These are phyloP conservation scores for Neonectria coccinea DNA, from an alignment of 2,329 filamentous ascomycete species.

Conservation along the genomic window DNA sequence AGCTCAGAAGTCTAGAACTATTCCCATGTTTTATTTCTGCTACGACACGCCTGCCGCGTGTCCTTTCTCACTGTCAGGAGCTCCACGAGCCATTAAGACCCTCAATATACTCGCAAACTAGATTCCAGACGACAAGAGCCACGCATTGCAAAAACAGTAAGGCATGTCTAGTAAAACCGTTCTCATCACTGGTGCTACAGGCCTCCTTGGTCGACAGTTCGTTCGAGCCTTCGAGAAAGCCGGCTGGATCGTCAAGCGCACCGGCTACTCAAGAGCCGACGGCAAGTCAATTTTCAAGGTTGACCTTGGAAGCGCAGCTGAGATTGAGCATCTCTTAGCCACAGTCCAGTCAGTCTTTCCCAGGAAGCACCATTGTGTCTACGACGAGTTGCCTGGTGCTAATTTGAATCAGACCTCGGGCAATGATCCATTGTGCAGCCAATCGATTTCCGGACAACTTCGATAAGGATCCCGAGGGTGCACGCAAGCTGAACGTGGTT, in stretches of 20 bases:
- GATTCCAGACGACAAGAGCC: not conserved
- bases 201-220: slow-evolving; percentile 84
- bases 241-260: slow-evolving; percentile 76
- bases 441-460: slow-evolving; percentile 91
- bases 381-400: slow-evolving; percentile 10
- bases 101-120: not conserved
- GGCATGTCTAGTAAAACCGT: slow-evolving; percentile 59
- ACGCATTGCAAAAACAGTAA: not conserved
- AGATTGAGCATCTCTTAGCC: slow-evolving; percentile 66
- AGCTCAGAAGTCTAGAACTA: not conserved
- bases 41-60: not conserved
- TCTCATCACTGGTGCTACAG: slow-evolving; percentile 86
- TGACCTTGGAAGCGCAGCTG: slow-evolving; percentile 60
- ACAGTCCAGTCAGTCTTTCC: slow-evolving; percentile 60
- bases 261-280: slow-evolving; percentile 79
- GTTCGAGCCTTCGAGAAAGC: slow-evolving; percentile 73
- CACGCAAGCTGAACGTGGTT: slow-evolving; percentile 78
- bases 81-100: not conserved
- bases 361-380: not conserved
- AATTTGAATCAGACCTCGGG: slow-evolving; percentile 69
- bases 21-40: not conserved
- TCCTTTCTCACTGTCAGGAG: not conserved
- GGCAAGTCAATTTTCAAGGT: slow-evolving; percentile 74
- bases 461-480: slow-evolving; percentile 80
- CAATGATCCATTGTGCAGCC: slow-evolving; percentile 89